Conservation (phyloP, 2,329 filamentous ascomycete species). For the Botrytis fabae region DNA sequence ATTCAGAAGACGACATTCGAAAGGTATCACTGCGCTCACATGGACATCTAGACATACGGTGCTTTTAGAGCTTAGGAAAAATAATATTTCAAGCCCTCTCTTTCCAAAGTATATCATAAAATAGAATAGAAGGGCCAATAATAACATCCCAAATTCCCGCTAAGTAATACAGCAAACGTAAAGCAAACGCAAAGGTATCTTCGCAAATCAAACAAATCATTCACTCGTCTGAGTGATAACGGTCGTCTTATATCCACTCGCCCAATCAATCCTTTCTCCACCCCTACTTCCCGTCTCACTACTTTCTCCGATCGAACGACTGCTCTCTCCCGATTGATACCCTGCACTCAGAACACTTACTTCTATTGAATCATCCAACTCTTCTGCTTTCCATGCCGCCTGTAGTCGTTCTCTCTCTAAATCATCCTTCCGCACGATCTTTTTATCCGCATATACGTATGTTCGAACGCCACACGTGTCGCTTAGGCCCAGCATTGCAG, state of each 20-base stretch:
- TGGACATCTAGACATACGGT: not conserved
- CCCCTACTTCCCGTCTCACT: not conserved
- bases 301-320: not conserved
- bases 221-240: slow-evolving; percentile 18
- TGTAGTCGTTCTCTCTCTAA: not conserved
- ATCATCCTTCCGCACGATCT: slow-evolving; percentile 11
- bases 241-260: slow-evolving; percentile 9
- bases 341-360: slow-evolving; percentile 5
- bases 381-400: not conserved
- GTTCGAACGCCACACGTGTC: slow-evolving; percentile 13
- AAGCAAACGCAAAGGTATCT: slow-evolving; percentile 1
- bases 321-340: not conserved
- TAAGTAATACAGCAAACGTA: slow-evolving; percentile 5
- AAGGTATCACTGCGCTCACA: not conserved
- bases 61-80: not conserved
- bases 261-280: slow-evolving; percentile 9
- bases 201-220: not conserved
- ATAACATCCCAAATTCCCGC: not conserved
- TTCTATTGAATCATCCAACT: slow-evolving; percentile 15
- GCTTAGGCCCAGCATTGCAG: slow-evolving; percentile 14
- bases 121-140: not conserved
- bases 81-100: not conserved
- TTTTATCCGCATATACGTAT: slow-evolving; percentile 19
- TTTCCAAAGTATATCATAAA: not conserved
- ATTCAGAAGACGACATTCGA: not conserved